These are phyloP conservation scores for Russula sp. DNA, from an alignment of 768 basidiomycete genomes.

Conservation along the genomic window DNA sequence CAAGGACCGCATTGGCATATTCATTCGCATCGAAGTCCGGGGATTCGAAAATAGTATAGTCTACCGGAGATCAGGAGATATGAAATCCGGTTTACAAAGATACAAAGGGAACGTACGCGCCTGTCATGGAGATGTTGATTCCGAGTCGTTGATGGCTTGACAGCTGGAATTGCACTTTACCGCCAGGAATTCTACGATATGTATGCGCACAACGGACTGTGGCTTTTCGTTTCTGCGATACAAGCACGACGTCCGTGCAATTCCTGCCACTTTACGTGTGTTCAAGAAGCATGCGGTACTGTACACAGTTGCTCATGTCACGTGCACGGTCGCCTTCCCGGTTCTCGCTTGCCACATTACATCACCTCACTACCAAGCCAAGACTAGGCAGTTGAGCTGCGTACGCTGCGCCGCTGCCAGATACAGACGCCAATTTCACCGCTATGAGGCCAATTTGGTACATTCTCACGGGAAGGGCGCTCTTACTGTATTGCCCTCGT, in stretches of 20 bases:
- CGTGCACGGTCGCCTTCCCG: neutral
- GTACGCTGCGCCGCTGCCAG: neutral
- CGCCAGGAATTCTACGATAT: neutral
- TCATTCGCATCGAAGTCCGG: slow-evolving; percentile 81
- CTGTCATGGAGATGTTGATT: slow-evolving; percentile 22
- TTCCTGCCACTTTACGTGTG: neutral
- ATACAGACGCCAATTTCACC: neutral
- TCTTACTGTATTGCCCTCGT: neutral
- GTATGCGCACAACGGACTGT: neutral
- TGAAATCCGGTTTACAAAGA: neutral
- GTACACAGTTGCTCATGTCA: neutral
- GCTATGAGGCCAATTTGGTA: neutral
- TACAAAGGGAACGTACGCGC: slow-evolving; percentile 24
- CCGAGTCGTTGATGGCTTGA: neutral
- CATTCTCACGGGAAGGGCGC: slow-evolving; percentile 1
- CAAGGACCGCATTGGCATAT: slow-evolving; percentile 87
- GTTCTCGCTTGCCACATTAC: too few relatives aligned
- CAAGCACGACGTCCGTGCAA: neutral
- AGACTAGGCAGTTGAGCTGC: neutral
- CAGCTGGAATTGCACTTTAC: neutral
- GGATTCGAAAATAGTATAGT: slow-evolving; percentile 72
- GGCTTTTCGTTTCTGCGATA: neutral
- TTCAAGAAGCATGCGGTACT: too few relatives aligned
- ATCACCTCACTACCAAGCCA: too few relatives aligned
- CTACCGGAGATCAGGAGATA: slow-evolving; percentile 38